Evolutionary conservation across 2,329 filamentous ascomycete genomes (phyloP), one percentile per base, ranked within the genome.

Genomic region (Diaporthe sp.): DNA sequence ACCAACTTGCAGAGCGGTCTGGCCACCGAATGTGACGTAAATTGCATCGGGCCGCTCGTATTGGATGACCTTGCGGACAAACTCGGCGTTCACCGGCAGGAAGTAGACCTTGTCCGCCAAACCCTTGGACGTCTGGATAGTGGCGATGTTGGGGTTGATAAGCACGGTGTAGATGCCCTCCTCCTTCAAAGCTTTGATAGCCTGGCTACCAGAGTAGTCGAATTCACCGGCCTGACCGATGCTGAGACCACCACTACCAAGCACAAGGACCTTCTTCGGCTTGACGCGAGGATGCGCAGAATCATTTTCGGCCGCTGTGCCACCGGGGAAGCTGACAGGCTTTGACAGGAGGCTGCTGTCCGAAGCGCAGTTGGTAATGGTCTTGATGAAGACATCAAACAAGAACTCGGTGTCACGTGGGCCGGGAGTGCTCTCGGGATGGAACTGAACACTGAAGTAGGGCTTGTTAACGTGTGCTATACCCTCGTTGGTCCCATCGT

Each of bases 371-470:
- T 93, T 90, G 82, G 91, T 88, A 79, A 98, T 94, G 28, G 95
- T 94, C 85, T 93, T 87, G 82, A 99, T 94, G 88, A 99, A 99
- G 78, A 98, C 95, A 84, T 99, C 96, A 79, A 99, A 99, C 37
- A 99, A 89, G 83, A 94, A 98, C 84, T 99, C 97, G 39, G 97
- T 99, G 83, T 99, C 97, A 49, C 95, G 92, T 71, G 97, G 97
- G 75, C 97, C 97, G 3, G 97, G 97, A 1, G 95, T 97, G 88
- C 96, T 98, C 86, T 99, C 97, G 0, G 97, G 97, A 83, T 99
- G 97, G 87, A 99, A 99, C 84, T 99, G 97, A n/a, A 98, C 97
- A 88, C 95, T 98, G 89, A 99, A 99, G 87, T 96, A 97, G 71
- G 97, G 97, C 82, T 93, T 94, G 84, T 88, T 91, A 67, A 90